Percentiles rank a stretch among this genome's conserved stretches.
Evolutionary conservation across 306 rosid species (phyloP).

Genomic region (Pueraria montana): DNA sequence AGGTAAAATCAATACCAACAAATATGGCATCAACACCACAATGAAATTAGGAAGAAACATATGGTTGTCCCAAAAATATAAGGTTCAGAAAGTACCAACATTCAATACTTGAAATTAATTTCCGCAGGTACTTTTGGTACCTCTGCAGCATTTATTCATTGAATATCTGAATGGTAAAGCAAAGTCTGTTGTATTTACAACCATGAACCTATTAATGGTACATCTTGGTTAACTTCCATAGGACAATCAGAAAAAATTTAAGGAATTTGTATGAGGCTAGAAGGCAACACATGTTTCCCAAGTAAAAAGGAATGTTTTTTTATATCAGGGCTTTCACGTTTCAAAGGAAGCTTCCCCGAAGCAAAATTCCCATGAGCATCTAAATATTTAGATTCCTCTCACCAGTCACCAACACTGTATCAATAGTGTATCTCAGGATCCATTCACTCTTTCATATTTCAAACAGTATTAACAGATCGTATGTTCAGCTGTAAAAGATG

Average conservation of each 20-base stretch:
- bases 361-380: conserved; percentile 27
- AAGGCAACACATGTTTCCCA: conserved; percentile 43
- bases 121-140: neutral
- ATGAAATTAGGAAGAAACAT: conserved; percentile 35
- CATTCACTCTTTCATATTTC: conserved; percentile 16
- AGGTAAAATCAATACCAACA: neutral
- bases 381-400: conserved; percentile 28
- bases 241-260: conserved; percentile 16
- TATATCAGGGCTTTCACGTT: conserved; percentile 41
- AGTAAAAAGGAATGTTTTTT: conserved; percentile 3
- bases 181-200: conserved; percentile 33
- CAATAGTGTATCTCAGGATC: conserved; percentile 40
- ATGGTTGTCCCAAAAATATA: conserved; percentile 27
- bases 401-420: conserved; percentile 11
- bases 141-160: conserved; percentile 27
- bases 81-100: conserved; percentile 37
- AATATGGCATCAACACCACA: conserved; percentile 27
- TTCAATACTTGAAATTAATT: conserved; percentile 38
- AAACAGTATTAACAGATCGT: conserved; percentile 22
- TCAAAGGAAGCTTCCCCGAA: conserved; percentile 41
- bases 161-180: too few species aligned
- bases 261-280: conserved; percentile 37
- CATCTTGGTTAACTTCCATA: conserved; percentile 25
- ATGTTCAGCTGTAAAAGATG: conserved; percentile 25
- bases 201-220: conserved; percentile 32